Evolutionary conservation across 2,329 filamentous ascomycete species (phyloP), one percentile per base, ranked within the genome.

Genomic region (Aspergillus sp.): DNA sequence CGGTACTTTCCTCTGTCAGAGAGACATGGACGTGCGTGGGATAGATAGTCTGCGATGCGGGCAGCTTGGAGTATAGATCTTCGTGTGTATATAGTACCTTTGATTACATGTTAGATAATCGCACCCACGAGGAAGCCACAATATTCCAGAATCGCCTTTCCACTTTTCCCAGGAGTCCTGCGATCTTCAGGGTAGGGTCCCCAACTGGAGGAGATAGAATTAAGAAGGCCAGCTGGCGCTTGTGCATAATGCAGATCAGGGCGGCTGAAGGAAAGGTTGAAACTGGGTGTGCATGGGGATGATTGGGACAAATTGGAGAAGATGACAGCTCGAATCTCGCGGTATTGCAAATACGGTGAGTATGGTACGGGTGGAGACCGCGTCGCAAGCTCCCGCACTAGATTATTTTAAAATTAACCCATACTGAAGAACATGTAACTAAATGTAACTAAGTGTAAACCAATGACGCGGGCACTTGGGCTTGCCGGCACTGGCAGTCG

Each of bases 1-100:
- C 61, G 61, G 13, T 71, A 73, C 47, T 65, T 68, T 48, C 66
- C 70, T 8, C 63, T 73, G 52, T 44, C 59, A 12, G 69, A 72
- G 57, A 45, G 45, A 27, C 33, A 45, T 15, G 46, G 39, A 30
- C 33, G 34, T 11, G 12, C 24, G 27, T 13, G 34, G 39, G 46
- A 56, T 30, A 27, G 17, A 44, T 30, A 30, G 27, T 30, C 27
- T 30, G 9, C 27, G 27, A 30, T 30, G 27, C 27, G 27, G 27
- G 9, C 27, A 37, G 24, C 27, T 24, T 20, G 12, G 24, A 39
- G 5, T 24, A 45, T 37, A 49, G 8, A 24, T 24, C 6, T 5
- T 51, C 24, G 27, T 47, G 27, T 54, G 6, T 54, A 46, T 45
- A 45, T 39, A 37, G 34, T n/a, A 37, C 34, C 34, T 37, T 37